Evolutionary conservation across 2,329 filamentous ascomycete species (phyloP), one percentile per base, ranked within the genome.

Genomic region (Pseudocercospora cruenta): DNA sequence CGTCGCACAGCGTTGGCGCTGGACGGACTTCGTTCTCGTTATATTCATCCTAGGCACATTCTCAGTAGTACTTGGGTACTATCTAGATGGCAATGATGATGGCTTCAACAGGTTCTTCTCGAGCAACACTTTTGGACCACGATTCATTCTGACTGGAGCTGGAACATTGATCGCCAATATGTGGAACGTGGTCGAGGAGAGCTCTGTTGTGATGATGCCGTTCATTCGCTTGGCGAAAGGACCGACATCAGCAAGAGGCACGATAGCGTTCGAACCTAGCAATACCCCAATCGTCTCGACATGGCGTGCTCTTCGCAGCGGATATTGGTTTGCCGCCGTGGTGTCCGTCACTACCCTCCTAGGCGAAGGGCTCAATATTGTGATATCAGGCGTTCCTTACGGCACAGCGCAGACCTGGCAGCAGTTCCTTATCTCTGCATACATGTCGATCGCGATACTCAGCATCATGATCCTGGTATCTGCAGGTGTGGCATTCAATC

Each of bases 91-190:
- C 28, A 65, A 62, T 9, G 31, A 53, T 6, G 66, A 69, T 36
- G 62, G 64, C 45, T 71, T 71, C 68, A 71, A 70, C 64, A 47
- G 54, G n/a, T 71, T 65, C 65, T 71, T 70, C 66, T 62, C 53
- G 58, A 70, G 67, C 64, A 67, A 70, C 36, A 68, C 67, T 14
- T 69, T 71, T 43, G 69, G 69, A 14, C 69, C 69, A 5, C 63
- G 69, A 22, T 71, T 70, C 64, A 69, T 71, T 43, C 61, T 71
- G 36, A 69, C 69, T 7, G 64, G 64, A 28, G 59, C 69, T 5
- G 68, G 59, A 0, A 71, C 68, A 0, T 31, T 71, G 47, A 62
- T 71, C 19, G 62, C 68, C 21, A 65, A 51, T 9, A 16, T 69
- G 7, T 71, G 68, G 68, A 65, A 62, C 12, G 51, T 51, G 9